Evolutionary conservation across 352 stramenopile genomes (phyloP).

Genomic region (Plasmopara halstedii): DNA sequence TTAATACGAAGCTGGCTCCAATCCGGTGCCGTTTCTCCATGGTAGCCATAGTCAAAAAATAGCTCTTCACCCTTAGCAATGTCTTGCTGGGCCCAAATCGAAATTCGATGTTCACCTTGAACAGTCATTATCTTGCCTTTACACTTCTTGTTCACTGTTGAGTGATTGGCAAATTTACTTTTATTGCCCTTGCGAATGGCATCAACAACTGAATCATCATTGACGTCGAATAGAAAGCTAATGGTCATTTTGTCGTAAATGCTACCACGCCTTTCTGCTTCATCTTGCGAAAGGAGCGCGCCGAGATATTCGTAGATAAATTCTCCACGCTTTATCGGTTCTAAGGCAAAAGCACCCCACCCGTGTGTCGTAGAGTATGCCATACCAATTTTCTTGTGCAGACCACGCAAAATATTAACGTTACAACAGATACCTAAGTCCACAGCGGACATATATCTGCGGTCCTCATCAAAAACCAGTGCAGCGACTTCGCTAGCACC

Average conservation of each 20-base stretch:
- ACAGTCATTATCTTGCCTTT: constrained; percentile 73
- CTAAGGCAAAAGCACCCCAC: constrained; percentile 53
- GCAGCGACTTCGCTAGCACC: constrained; percentile 47
- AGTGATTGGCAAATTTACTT: constrained; percentile 87
- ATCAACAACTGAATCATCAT: constrained; percentile 86
- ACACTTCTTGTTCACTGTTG: constrained; percentile 59
- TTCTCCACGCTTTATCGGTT: constrained; percentile 53
- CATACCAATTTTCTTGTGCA: constrained; percentile 55
- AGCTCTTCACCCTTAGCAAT: constrained; percentile 78
- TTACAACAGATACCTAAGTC: constrained; percentile 65
- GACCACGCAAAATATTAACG: constrained; percentile 48
- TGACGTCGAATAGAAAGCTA: constrained; percentile 90
- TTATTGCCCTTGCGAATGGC: constrained; percentile 91
- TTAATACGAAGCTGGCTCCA: constrained; percentile 60
- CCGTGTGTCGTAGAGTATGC: constrained; percentile 55
- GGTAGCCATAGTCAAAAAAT: constrained; percentile 68
- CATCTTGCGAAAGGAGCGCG: constrained; percentile 57
- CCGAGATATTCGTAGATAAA: constrained; percentile 71
- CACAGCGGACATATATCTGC: constrained; percentile 27
- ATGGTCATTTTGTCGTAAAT: constrained; percentile 85
- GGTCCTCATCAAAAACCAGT: constrained; percentile 32
- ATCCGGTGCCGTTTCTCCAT: constrained; percentile 46
- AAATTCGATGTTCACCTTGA: constrained; percentile 83
- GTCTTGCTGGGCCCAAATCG: constrained; percentile 86
- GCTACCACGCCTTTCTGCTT: constrained; percentile 59